Conservation (phyloP, 768 basidiomycete species). For the Hygrocybe punicea region DNA sequence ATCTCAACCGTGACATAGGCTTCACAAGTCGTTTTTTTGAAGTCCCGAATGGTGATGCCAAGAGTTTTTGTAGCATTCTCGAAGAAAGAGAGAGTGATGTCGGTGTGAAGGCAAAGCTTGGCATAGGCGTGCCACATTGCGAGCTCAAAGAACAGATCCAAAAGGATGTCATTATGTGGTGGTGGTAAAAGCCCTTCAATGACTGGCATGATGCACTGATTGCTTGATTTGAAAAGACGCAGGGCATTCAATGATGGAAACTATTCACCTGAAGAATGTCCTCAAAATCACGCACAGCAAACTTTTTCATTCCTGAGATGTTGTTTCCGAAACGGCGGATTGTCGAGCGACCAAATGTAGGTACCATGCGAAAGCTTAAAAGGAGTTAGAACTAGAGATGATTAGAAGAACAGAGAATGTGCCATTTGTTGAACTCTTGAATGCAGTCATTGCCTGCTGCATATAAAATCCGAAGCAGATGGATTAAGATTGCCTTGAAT, state of each 20-base stretch:
- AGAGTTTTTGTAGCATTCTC: slow-evolving; percentile 21
- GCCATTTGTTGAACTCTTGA: slow-evolving; percentile 20
- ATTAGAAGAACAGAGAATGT: background rate
- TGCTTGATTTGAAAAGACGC: background rate
- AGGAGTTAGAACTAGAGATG: background rate
- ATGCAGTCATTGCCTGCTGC: slow-evolving; percentile 9
- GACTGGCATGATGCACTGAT: slow-evolving; percentile 36
- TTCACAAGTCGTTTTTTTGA: slow-evolving; percentile 24
- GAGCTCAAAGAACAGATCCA: slow-evolving; percentile 33
- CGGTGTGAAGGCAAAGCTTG: slow-evolving; percentile 41
- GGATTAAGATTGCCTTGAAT: slow-evolving; percentile 29
- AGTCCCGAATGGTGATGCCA: slow-evolving; percentile 27
- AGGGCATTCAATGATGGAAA: background rate
- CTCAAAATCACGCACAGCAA: slow-evolving; percentile 28
- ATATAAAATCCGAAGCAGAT: slow-evolving; percentile 28
- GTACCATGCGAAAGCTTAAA: slow-evolving; percentile 12
- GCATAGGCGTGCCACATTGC: slow-evolving; percentile 40
- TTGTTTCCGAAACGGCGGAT: slow-evolving; percentile 25
- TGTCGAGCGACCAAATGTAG: slow-evolving; percentile 14
- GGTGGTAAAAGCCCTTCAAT: slow-evolving; percentile 36
- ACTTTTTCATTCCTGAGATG: slow-evolving; percentile 20
- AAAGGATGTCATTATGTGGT: slow-evolving; percentile 24
- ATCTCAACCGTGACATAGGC: slow-evolving; percentile 33
- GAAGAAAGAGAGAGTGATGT: slow-evolving; percentile 29
- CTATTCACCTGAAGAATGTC: slow-evolving; percentile 29